Conservation (phyloP, 768 basidiomycete species). For the Suillus subaureus region DNA sequence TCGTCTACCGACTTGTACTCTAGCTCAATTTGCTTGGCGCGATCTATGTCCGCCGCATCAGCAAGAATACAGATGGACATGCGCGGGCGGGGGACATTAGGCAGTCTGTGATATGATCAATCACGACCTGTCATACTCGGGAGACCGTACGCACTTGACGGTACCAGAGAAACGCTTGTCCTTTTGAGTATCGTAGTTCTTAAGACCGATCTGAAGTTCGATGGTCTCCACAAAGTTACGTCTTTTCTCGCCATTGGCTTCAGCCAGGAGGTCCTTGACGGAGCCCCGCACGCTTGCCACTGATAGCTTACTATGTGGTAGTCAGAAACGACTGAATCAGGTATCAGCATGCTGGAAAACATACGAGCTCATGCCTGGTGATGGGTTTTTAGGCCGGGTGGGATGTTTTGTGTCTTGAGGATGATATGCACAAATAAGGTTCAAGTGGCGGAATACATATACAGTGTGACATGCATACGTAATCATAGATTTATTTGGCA, state of each 20-base stretch:
- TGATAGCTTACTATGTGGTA: conserved; percentile 78
- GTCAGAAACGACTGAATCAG: not conserved
- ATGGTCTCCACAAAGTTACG: conserved; percentile 96
- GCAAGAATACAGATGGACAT: conserved; percentile 99
- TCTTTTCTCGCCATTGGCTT: conserved; percentile 85
- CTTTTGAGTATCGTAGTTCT: conserved; percentile 99
- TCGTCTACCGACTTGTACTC: conserved; percentile 99
- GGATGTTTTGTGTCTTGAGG: conserved; percentile 19
- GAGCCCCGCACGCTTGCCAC: conserved; percentile 99
- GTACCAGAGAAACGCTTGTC: conserved; percentile 99
- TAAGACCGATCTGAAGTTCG: conserved; percentile 94
- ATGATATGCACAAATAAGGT: conserved; percentile 30
- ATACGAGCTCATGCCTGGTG: conserved; percentile 34
- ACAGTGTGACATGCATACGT: conserved; percentile 36
- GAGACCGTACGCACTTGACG: conserved; percentile 68
- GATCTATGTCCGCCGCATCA: conserved; percentile 98
- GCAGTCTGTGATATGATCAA: conserved; percentile 59
- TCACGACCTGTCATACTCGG: not conserved
- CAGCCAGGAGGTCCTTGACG: conserved; percentile 86
- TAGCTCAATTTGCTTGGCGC: conserved; percentile 96
- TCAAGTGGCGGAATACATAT: conserved; percentile 35
- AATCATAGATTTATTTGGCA: conserved; percentile 6
- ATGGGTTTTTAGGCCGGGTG: conserved; percentile 17
- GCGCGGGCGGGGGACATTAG: conserved; percentile 96
- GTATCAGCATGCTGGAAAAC: not conserved